A percentile compares a stretch with the other conserved stretches of the same genome.
These are phyloP conservation scores for Sarocladiaceae sp. DNA, from an alignment of 2,329 filamentous ascomycete species.

Conservation along the genomic window DNA sequence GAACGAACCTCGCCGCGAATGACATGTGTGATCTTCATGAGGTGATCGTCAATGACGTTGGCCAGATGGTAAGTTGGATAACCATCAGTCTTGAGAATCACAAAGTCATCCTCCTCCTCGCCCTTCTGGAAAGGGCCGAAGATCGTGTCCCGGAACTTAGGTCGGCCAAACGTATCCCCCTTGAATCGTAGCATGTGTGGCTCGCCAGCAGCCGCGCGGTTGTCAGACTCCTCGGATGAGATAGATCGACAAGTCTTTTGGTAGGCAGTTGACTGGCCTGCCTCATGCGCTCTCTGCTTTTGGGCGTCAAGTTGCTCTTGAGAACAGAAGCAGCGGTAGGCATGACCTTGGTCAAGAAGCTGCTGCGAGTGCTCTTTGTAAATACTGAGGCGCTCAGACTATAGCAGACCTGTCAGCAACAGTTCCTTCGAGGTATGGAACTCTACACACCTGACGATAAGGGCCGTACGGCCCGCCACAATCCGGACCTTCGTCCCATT, in stretches of 20 bases:
- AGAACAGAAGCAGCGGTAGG: conserved; percentile 91
- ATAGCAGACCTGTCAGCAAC: conserved; percentile 7
- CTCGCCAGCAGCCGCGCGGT: conserved; percentile 63
- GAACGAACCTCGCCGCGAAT: conserved; percentile 71
- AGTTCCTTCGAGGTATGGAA: no score
- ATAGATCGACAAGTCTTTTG: conserved; percentile 66
- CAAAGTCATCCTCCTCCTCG: conserved; percentile 66
- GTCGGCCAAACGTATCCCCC: conserved; percentile 47
- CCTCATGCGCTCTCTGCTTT: conserved; percentile 54
- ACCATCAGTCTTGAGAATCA: conserved; percentile 85
- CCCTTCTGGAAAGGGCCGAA: conserved; percentile 62
- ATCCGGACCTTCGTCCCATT: conserved; percentile 92
- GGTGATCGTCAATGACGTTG: conserved; percentile 92
- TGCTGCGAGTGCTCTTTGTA: conserved; percentile 66
- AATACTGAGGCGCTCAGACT: conserved; percentile 72
- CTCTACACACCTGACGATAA: conserved; percentile 64
- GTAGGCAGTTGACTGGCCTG: conserved; percentile 38
- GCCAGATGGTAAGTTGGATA: conserved; percentile 95
- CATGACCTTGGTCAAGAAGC: conserved; percentile 64
- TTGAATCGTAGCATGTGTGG: conserved; percentile 72
- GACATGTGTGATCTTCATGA: conserved; percentile 94
- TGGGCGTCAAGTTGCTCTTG: conserved; percentile 62
- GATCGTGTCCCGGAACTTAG: conserved; percentile 68
- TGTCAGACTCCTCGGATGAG: conserved; percentile 58
- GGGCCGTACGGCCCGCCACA: conserved; percentile 76